phyloP scores from a whole-genome alignment of 2,329 filamentous ascomycete species.

The Ceratocystis destructans region DNA sequence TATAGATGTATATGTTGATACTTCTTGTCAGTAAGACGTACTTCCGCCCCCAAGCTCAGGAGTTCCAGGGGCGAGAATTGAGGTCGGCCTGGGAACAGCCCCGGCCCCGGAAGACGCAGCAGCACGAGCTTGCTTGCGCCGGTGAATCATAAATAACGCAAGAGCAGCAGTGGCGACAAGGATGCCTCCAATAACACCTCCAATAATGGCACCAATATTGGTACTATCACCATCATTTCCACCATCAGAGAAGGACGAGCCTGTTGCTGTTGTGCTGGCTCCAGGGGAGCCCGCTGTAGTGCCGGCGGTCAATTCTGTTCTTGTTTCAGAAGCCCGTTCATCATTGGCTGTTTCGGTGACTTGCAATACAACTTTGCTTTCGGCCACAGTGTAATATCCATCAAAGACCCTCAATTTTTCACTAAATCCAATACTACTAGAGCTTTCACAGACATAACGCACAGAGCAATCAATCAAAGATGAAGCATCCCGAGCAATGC shows the following conservation, averaged over 20 bases:
- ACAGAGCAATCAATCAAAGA: slow-evolving; percentile 33
- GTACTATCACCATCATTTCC: slow-evolving; percentile 15
- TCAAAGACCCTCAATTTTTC: slow-evolving; percentile 35
- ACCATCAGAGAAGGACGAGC: slow-evolving; percentile 10
- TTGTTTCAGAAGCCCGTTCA: not conserved
- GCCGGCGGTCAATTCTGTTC: slow-evolving; percentile 13
- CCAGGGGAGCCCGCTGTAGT: slow-evolving; percentile 12
- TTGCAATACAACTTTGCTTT: slow-evolving; percentile 29
- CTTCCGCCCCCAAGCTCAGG: slow-evolving; percentile 1
- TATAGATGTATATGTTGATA: not conserved
- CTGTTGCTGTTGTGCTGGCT: slow-evolving; percentile 6
- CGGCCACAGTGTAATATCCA: slow-evolving; percentile 38
- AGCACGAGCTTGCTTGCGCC: not conserved
- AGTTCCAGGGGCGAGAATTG: slow-evolving; percentile 11
- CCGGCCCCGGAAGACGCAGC: not conserved
- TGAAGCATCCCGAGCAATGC: slow-evolving; percentile 32
- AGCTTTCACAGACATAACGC: slow-evolving; percentile 33
- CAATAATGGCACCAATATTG: slow-evolving; percentile 27
- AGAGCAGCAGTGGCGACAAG: slow-evolving; percentile 24
- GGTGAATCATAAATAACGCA: slow-evolving; percentile 23
- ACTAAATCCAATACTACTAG: slow-evolving; percentile 32
- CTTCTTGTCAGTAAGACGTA: not conserved
- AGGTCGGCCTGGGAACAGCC: not conserved
- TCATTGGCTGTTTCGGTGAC: slow-evolving; percentile 29
- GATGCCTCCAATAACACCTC: slow-evolving; percentile 24